A percentile compares a stretch with the other conserved stretches of the same genome.
phyloP scores from a whole-genome alignment of 805 yeast species.

The Wickerhamomyces queroliae region DNA sequence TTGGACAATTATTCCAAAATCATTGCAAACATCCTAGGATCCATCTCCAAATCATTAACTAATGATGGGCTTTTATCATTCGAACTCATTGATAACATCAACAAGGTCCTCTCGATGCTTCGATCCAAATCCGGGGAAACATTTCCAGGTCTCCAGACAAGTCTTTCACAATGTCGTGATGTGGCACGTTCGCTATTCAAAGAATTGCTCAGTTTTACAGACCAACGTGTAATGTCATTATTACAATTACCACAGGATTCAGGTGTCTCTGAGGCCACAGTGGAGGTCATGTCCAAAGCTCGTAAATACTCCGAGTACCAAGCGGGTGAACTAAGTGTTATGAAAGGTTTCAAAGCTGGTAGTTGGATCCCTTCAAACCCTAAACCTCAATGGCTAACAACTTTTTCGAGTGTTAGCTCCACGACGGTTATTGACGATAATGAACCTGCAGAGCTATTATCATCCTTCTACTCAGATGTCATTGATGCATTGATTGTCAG shows the following conservation, averaged over 20 bases:
- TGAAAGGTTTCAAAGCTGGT: constrained; percentile 49
- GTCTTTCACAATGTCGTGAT: constrained; percentile 21
- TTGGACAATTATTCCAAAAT: constrained; percentile 34
- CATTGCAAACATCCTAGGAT: constrained; percentile 30
- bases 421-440: constrained; percentile 30
- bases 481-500: constrained; percentile 66
- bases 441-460: constrained; percentile 46
- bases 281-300: constrained; percentile 65
- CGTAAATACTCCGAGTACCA: constrained; percentile 60
- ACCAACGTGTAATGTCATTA: constrained; percentile 39
- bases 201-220: constrained; percentile 54
- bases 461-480: constrained; percentile 69
- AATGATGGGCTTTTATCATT: constrained; percentile 48
- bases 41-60: constrained; percentile 35
- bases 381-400: constrained; percentile 46
- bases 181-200: constrained; percentile 40
- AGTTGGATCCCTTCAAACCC: constrained; percentile 57
- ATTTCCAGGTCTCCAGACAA: constrained; percentile 11
- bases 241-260: constrained; percentile 55
- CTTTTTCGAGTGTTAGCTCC: constrained; percentile 43
- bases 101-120: constrained; percentile 27
- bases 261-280: constrained; percentile 65
- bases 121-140: constrained; percentile 20
- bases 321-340: constrained; percentile 43
- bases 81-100: constrained; percentile 50